Conservation (phyloP, 345 rosid species). For the Trapa incisa region DNA sequence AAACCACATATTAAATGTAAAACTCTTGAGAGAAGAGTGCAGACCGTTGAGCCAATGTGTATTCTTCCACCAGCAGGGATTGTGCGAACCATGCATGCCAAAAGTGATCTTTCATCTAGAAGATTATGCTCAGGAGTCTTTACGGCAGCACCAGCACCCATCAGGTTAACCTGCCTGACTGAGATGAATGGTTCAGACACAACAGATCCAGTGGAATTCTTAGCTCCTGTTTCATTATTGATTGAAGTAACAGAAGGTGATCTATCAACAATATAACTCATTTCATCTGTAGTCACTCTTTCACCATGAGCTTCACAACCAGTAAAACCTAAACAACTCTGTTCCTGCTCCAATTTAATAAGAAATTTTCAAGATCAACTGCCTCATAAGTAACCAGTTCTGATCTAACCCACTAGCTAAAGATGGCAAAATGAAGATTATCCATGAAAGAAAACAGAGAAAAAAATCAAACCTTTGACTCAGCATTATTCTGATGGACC, state of each 20-base stretch:
- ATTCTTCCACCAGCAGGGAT: conserved; percentile 93
- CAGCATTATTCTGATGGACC: conserved; percentile 30
- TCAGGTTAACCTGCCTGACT: conserved; percentile 17
- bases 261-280: conserved; percentile 25
- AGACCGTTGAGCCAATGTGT: conserved; percentile 72
- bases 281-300: conserved; percentile 35
- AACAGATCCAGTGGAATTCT: conserved; percentile 18
- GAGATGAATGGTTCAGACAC: conserved; percentile 31
- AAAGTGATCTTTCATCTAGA: conserved; percentile 73
- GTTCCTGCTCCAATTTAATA: conserved; percentile 32
- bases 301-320: conserved; percentile 31
- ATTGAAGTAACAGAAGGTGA: conserved; percentile 27
- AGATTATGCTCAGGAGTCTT: conserved; percentile 39
- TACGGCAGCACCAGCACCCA: conserved; percentile 7
- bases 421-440: background rate
- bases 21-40: conserved; percentile 12
- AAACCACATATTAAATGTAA: background rate
- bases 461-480: conserved; percentile 39
- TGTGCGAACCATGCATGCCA: conserved; percentile 90
- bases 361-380: background rate
- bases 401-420: conserved; percentile 5
- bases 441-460: too few relatives aligned
- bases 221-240: conserved; percentile 20
- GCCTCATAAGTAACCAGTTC: background rate
- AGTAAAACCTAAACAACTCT: conserved; percentile 20